Percentiles rank a stretch among this genome's conserved stretches.
phyloP scores from a whole-genome alignment of 345 rosid species.

The Lepidium africanum region DNA sequence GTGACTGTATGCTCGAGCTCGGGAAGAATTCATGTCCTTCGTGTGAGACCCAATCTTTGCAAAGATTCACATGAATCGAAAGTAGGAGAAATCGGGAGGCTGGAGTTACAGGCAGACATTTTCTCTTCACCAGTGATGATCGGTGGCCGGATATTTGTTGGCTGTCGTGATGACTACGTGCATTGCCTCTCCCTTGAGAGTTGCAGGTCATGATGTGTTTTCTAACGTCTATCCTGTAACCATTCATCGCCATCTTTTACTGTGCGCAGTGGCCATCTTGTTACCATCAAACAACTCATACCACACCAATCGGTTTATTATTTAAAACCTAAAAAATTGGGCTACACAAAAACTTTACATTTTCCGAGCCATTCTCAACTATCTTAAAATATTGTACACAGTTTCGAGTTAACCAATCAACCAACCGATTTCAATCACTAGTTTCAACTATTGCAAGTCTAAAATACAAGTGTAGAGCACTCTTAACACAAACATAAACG shows the following conservation, averaged over 20 bases:
- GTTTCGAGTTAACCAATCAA: too few species aligned
- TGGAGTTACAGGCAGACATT: slow-evolving; percentile 56
- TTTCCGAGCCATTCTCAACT: too few species aligned
- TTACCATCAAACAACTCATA: too few species aligned
- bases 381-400: too few species aligned
- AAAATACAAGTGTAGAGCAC: too few species aligned
- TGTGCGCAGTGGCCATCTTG: too few species aligned
- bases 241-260: too few species aligned
- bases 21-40: slow-evolving; percentile 53
- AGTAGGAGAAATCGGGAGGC: slow-evolving; percentile 50
- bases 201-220: neutral
- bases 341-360: too few species aligned
- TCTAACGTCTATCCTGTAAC: too few species aligned
- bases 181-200: slow-evolving; percentile 51
- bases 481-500: neutral
- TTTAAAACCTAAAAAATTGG: neutral
- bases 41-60: slow-evolving; percentile 24
- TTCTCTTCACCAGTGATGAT: slow-evolving; percentile 95
- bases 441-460: too few species aligned
- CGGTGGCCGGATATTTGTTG: slow-evolving; percentile 81
- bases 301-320: too few species aligned
- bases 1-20: slow-evolving; percentile 64
- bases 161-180: slow-evolving; percentile 79
- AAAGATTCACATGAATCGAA: slow-evolving; percentile 20
- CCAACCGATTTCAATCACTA: too few species aligned